Percentiles rank a stretch among this genome's conserved stretches.
Conservation (phyloP, 176 grass and related monocot species). For the Ensete ventricosum region DNA sequence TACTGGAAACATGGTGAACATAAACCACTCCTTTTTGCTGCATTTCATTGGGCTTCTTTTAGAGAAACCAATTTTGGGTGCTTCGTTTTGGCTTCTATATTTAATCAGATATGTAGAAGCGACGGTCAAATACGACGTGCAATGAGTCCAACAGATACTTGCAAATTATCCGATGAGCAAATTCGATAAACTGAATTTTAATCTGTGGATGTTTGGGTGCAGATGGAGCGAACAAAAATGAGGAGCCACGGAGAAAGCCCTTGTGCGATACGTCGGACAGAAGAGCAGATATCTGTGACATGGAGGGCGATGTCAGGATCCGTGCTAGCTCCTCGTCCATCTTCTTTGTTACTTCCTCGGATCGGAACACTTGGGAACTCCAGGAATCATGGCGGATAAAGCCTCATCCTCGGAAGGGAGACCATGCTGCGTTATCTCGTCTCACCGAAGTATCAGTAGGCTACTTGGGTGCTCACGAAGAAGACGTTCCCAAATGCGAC, state of each 20-base stretch:
- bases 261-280: slow-evolving; percentile 29
- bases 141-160: not conserved
- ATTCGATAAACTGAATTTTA: no score
- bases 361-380: slow-evolving; percentile 4
- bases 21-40: no score
- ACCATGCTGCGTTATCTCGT: slow-evolving; percentile 40
- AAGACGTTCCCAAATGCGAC: slow-evolving; percentile 8
- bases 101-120: not conserved
- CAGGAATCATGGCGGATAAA: slow-evolving; percentile 33
- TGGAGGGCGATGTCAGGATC: slow-evolving; percentile 56
- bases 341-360: slow-evolving; percentile 25
- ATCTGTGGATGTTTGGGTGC: not conserved
- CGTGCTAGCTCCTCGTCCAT: slow-evolving; percentile 29
- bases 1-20: no score
- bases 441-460: slow-evolving; percentile 40
- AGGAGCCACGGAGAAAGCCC: not conserved
- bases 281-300: slow-evolving; percentile 58
- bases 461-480: slow-evolving; percentile 25
- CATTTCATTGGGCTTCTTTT: no score
- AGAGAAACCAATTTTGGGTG: no score
- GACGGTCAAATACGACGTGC: not conserved
- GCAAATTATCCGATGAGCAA: not conserved
- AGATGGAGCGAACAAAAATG: not conserved
- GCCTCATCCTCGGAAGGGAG: slow-evolving; percentile 77
- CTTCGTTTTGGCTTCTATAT: not conserved